phyloP scores from a whole-genome alignment of 805 yeast species.

The Candida railenensis region DNA sequence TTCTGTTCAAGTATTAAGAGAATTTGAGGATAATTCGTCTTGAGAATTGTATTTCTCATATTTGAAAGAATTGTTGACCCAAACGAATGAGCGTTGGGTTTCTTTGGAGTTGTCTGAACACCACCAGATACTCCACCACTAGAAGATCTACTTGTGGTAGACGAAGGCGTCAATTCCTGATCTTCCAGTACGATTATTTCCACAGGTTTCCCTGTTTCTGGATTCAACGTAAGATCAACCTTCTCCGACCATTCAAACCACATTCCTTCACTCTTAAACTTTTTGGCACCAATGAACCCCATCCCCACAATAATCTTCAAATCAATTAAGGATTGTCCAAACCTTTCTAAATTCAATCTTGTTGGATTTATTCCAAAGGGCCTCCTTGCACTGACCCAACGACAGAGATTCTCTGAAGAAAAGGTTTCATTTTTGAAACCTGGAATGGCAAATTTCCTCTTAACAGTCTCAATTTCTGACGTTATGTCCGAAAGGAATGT shows the following conservation, averaged over 20 bases:
- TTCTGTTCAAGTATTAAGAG: constrained; percentile 26
- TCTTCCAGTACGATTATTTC: neutral
- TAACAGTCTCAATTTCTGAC: constrained; percentile 20
- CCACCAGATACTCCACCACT: neutral
- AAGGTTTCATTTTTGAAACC: constrained; percentile 40
- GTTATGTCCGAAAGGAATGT: constrained; percentile 22
- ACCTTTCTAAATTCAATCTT: constrained; percentile 33
- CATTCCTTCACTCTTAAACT: constrained; percentile 41
- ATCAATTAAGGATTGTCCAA: constrained; percentile 41
- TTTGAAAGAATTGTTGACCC: neutral
- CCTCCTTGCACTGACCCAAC: constrained; percentile 20
- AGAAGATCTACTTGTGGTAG: neutral
- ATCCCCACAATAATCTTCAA: constrained; percentile 29
- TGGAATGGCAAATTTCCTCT: constrained; percentile 37
- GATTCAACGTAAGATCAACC: constrained; percentile 5
- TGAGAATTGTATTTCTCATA: constrained; percentile 11
- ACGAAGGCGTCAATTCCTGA: neutral
- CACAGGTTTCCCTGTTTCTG: neutral
- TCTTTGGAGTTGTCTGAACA: neutral
- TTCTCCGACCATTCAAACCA: constrained; percentile 42
- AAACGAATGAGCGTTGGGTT: neutral
- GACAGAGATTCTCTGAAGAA: constrained; percentile 38
- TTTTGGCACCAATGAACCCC: constrained; percentile 29
- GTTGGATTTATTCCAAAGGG: constrained; percentile 36
- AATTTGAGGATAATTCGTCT: constrained; percentile 27